Conservation (phyloP, 108 stramenopile species). For the Nitzschia inconspicua region DNA sequence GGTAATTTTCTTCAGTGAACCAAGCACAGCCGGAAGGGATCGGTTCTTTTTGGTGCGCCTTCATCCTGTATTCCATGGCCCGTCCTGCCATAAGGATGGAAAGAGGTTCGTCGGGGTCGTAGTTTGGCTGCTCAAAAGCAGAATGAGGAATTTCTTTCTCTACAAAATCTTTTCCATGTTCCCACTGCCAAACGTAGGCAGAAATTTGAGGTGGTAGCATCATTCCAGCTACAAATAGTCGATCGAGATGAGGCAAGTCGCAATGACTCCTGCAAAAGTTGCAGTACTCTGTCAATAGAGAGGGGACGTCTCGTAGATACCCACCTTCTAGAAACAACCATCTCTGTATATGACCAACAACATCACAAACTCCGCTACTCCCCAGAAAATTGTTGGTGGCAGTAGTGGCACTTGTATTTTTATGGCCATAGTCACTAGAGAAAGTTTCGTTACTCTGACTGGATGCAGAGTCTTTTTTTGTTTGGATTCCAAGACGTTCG, state of each 20-base stretch:
- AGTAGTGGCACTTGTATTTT: neutral
- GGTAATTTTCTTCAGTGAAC: constrained; percentile 8
- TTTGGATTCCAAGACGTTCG: too few species aligned
- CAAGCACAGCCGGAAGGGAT: constrained; percentile 4
- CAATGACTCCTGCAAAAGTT: neutral
- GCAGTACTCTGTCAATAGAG: constrained; percentile 14
- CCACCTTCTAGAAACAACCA: constrained; percentile 24
- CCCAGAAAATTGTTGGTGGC: neutral
- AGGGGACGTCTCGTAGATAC: constrained; percentile 5
- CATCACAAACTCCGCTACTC: neutral
- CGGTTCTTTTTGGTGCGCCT: constrained; percentile 8
- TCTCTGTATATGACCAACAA: constrained; percentile 3
- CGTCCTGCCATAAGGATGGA: constrained; percentile 12
- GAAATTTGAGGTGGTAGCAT: constrained; percentile 18
- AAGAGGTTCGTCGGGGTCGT: constrained; percentile 13
- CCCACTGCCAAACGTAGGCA: constrained; percentile 23
- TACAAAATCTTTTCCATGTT: neutral
- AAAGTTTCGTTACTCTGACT: neutral
- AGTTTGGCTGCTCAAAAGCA: constrained; percentile 4
- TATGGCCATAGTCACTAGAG: neutral
- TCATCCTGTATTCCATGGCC: constrained; percentile 10
- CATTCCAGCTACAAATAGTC: constrained; percentile 15
- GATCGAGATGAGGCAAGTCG: constrained; percentile 24
- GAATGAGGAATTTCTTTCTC: constrained; percentile 10
- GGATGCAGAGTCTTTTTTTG: neutral